Conservation (phyloP, 2,329 filamentous ascomycete genomes). For the Exserohilum turcica region DNA sequence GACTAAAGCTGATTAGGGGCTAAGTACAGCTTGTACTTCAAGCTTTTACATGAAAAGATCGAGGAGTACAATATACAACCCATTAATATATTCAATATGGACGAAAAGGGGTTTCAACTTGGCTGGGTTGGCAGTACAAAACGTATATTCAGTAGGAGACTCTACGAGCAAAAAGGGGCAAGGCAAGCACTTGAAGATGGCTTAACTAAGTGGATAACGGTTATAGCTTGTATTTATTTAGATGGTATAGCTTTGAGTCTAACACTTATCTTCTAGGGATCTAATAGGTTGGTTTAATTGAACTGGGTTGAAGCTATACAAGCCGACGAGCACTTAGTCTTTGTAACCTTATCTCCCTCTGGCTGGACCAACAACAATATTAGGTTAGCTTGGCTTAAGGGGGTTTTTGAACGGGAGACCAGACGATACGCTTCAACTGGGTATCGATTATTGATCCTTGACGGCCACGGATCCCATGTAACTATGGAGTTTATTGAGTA, state of each 20-base stretch:
- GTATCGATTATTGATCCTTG: too few species aligned
- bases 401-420: conserved; percentile 13
- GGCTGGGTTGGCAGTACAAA: too few species aligned
- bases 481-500: too few species aligned
- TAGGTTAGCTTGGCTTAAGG: conserved; percentile 14
- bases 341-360: conserved; percentile 1
- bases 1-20: conserved; percentile 23
- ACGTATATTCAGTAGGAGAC: too few species aligned
- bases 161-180: too few species aligned
- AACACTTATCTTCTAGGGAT: neutral
- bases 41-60: neutral
- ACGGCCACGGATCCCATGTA: too few species aligned
- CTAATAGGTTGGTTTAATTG: too few species aligned
- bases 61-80: neutral
- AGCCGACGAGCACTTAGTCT: too few species aligned
- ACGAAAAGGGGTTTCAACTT: too few species aligned
- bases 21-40: conserved; percentile 25
- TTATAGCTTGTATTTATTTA: conserved; percentile 18
- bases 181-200: conserved; percentile 13
- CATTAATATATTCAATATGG: conserved; percentile 2
- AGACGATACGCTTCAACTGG: too few species aligned
- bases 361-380: conserved; percentile 19
- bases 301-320: too few species aligned
- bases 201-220: conserved; percentile 10
- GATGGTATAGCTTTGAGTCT: too few species aligned